A percentile compares a stretch with the other conserved stretches of the same genome.
These are phyloP conservation scores for Xylona heveae DNA, from an alignment of 495 filamentous ascomycete species.

Conservation along the genomic window DNA sequence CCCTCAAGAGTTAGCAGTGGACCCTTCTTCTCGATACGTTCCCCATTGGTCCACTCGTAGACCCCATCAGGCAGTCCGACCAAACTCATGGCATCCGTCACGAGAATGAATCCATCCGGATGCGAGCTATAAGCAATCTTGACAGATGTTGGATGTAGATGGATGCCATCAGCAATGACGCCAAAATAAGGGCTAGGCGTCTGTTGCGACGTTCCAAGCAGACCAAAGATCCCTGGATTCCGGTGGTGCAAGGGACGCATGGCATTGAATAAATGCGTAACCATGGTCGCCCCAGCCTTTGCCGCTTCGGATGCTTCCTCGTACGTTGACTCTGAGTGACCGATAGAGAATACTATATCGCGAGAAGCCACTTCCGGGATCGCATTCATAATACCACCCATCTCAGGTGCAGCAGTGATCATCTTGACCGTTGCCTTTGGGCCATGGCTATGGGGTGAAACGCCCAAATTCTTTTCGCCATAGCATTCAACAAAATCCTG, in stretches of 20 bases:
- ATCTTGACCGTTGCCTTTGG: conserved; percentile 49
- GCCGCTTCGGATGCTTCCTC: conserved; percentile 47
- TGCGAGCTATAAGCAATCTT: conserved; percentile 36
- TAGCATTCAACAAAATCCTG: conserved; percentile 45
- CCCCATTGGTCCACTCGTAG: too few species aligned
- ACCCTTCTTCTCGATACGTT: too few species aligned
- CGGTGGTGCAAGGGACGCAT: conserved; percentile 79
- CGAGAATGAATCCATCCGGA: conserved; percentile 31
- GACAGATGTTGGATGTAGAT: conserved; percentile 37
- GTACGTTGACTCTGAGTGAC: conserved; percentile 63
- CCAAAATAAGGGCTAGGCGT: conserved; percentile 43
- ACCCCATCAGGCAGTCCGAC: conserved; percentile 32
- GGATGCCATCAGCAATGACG: conserved; percentile 40
- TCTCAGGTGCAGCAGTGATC: conserved; percentile 66
- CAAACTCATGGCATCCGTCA: conserved; percentile 40
- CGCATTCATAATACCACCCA: conserved; percentile 34
- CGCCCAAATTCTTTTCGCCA: conserved; percentile 44
- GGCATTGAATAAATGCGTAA: conserved; percentile 81
- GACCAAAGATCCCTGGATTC: conserved; percentile 65
- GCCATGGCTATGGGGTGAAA: too few species aligned
- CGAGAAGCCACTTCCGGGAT: conserved; percentile 35
- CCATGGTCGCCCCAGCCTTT: conserved; percentile 51
- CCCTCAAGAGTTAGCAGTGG: too few species aligned
- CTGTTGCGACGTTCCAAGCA: conserved; percentile 34
- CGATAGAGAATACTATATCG: conserved; percentile 52